These are phyloP conservation scores for Strobilomyces echinocephalus DNA, from an alignment of 768 basidiomycete genomes.

Conservation along the genomic window DNA sequence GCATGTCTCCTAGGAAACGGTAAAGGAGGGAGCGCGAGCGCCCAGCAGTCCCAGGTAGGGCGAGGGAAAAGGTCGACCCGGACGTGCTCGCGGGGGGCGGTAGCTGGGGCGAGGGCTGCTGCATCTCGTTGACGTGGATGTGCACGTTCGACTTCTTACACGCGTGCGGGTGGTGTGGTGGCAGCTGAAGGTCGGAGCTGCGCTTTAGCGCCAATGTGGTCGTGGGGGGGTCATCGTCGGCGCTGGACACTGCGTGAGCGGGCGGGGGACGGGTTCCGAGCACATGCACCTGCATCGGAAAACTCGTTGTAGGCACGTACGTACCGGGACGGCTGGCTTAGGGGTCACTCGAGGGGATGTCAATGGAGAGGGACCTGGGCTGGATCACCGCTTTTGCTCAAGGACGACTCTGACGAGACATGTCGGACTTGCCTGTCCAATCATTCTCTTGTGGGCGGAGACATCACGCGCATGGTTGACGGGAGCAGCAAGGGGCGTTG, in stretches of 20 bases:
- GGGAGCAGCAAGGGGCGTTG: slow-evolving; percentile 26
- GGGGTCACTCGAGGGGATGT: slow-evolving; percentile 48
- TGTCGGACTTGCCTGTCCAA: slow-evolving; percentile 47
- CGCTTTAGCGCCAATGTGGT: slow-evolving; percentile 39
- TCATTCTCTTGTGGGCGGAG: slow-evolving; percentile 46
- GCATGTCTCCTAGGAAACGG: too few relatives aligned
- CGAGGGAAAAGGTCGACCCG: slow-evolving; percentile 43
- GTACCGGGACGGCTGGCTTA: slow-evolving; percentile 24
- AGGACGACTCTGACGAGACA: slow-evolving; percentile 47
- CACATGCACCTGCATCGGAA: slow-evolving; percentile 17
- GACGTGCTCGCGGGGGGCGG: slow-evolving; percentile 33
- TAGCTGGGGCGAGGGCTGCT: slow-evolving; percentile 15
- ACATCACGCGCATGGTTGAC: slow-evolving; percentile 28
- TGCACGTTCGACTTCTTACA: slow-evolving; percentile 65
- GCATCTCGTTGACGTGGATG: slow-evolving; percentile 30
- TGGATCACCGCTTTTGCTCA: slow-evolving; percentile 51
- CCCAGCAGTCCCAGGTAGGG: too few relatives aligned
- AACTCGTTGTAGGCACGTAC: slow-evolving; percentile 32
- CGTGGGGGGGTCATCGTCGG: slow-evolving; percentile 1
- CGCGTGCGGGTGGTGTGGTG: slow-evolving; percentile 69
- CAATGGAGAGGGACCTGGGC: slow-evolving; percentile 56
- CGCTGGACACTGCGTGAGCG: slow-evolving; percentile 9
- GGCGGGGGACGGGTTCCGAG: not conserved
- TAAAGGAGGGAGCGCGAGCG: too few relatives aligned
- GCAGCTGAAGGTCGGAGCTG: slow-evolving; percentile 46